These are phyloP conservation scores for Salvia splendens DNA, from an alignment of 257 asterid species.

Conservation along the genomic window DNA sequence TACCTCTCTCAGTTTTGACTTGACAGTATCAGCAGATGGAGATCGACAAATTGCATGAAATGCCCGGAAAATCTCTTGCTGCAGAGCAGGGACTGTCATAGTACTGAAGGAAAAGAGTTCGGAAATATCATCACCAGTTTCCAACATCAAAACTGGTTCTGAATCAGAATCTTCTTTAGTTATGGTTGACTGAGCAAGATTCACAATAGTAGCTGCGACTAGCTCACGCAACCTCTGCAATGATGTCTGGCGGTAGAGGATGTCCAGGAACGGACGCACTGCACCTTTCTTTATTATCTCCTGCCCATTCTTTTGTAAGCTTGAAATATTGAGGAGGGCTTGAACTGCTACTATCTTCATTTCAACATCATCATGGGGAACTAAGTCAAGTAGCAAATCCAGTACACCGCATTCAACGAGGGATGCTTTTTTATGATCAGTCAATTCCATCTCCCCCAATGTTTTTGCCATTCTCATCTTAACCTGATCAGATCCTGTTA, in stretches of 20 bases:
- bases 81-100: constrained; percentile 45
- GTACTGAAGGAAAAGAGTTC: constrained; percentile 50
- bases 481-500: constrained; percentile 53
- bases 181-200: constrained; percentile 55
- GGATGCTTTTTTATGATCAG: constrained; percentile 59
- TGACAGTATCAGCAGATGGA: constrained; percentile 45
- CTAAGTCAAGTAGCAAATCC: constrained; percentile 47
- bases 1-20: constrained; percentile 59
- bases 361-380: constrained; percentile 44
- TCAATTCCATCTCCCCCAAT: constrained; percentile 62
- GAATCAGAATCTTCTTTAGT: constrained; percentile 43
- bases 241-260: constrained; percentile 53
- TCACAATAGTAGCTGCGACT: constrained; percentile 47
- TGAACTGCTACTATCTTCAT: constrained; percentile 48
- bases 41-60: constrained; percentile 59
- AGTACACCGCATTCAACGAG: constrained; percentile 56
- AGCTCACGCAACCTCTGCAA: constrained; percentile 47
- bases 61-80: constrained; percentile 49
- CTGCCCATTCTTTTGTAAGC: constrained; percentile 52
- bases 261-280: constrained; percentile 50
- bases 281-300: constrained; percentile 60
- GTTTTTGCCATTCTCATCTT: constrained; percentile 63
- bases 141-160: constrained; percentile 44
- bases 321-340: constrained; percentile 59
- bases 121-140: constrained; percentile 52